A percentile compares a stretch with the other conserved stretches of the same genome.
phyloP scores from a whole-genome alignment of 768 basidiomycete genomes.

The Mycena venus region DNA sequence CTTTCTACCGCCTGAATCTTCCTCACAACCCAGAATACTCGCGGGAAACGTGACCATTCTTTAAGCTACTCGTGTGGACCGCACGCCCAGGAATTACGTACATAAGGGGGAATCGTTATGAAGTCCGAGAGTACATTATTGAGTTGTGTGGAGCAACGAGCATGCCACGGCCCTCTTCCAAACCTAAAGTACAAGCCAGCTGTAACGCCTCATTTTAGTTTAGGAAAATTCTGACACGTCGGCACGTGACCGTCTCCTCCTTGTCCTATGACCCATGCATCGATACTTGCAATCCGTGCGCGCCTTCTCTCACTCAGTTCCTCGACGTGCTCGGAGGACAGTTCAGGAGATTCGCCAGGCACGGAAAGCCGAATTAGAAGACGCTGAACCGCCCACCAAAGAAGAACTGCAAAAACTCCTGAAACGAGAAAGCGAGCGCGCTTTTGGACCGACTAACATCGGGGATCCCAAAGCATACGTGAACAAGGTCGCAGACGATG shows the following conservation, averaged over 20 bases:
- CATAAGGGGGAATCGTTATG: not conserved
- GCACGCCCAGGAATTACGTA: not conserved
- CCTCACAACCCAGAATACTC: not conserved
- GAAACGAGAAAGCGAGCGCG: slow-evolving; percentile 21
- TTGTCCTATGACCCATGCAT: not conserved
- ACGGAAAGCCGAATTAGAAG: not conserved
- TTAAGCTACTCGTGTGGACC: not conserved
- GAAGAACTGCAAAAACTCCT: slow-evolving; percentile 18
- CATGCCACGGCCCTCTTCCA: too few relatives aligned
- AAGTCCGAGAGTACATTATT: too few relatives aligned
- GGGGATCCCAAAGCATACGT: slow-evolving; percentile 18
- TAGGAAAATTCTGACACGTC: not conserved
- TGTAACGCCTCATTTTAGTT: too few relatives aligned
- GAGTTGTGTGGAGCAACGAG: too few relatives aligned
- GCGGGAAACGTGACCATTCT: not conserved
- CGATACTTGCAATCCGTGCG: not conserved
- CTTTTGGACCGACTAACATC: slow-evolving; percentile 10
- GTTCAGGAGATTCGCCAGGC: slow-evolving; percentile 20
- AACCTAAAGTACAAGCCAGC: not conserved
- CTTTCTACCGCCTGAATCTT: not conserved
- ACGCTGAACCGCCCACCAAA: not conserved
- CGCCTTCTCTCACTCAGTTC: slow-evolving; percentile 18
- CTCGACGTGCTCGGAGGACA: slow-evolving; percentile 16
- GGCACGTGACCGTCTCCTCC: not conserved
- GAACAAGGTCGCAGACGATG: slow-evolving; percentile 26